Evolutionary conservation across 108 stramenopile genomes (phyloP).

Genomic region (Schizochytrium sp.): DNA sequence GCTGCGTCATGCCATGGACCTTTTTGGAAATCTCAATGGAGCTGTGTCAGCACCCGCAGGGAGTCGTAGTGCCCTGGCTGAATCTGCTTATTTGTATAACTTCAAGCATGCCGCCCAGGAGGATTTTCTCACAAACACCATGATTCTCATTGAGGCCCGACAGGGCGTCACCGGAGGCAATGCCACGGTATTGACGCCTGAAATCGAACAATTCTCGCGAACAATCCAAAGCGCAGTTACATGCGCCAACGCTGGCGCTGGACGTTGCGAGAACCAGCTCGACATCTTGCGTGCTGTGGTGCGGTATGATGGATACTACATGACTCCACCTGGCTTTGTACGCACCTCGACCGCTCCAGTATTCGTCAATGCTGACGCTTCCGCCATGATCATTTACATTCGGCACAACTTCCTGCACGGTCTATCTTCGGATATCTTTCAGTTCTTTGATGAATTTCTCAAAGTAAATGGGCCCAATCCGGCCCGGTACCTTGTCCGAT

Average conservation of each 20-base stretch:
- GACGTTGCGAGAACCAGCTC: background rate
- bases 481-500: background rate
- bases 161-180: background rate
- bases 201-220: background rate
- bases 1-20: background rate
- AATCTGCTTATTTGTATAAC: background rate
- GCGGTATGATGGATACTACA: background rate
- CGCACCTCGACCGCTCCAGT: background rate
- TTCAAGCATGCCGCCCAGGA: background rate
- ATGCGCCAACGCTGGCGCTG: background rate
- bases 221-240: background rate
- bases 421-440: background rate
- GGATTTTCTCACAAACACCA: background rate
- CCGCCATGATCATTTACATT: background rate
- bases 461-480: background rate
- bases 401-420: background rate
- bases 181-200: background rate
- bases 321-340: background rate
- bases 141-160: background rate
- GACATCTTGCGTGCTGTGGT: background rate
- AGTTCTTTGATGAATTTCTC: background rate
- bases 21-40: background rate
- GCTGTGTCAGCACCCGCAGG: background rate
- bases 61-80: background rate
- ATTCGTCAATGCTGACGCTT: background rate